Evolutionary conservation across 2,329 filamentous ascomycete genomes (phyloP).

Genomic region (Colletotrichum plurivorum): DNA sequence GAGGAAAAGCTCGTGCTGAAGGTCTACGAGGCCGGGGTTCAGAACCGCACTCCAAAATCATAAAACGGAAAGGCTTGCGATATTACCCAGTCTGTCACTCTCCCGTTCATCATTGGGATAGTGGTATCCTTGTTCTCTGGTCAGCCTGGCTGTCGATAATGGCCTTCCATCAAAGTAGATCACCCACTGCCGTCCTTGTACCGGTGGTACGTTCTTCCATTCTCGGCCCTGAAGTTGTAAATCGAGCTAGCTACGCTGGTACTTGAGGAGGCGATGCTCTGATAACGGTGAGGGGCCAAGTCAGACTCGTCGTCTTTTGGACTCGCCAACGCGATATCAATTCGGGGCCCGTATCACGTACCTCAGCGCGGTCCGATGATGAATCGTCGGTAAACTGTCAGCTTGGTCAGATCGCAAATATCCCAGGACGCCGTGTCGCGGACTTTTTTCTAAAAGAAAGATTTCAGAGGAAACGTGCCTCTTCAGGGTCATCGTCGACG

Average conservation of each 20-base stretch:
- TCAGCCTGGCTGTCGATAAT: background rate
- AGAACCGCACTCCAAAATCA: no score
- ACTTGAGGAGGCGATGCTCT: slow-evolving; percentile 6
- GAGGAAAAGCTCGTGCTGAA: slow-evolving; percentile 47
- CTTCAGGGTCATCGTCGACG: no score
- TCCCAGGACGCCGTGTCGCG: no score
- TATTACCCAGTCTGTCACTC: slow-evolving; percentile 20
- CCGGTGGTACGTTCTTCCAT: slow-evolving; percentile 7
- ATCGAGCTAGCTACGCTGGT: background rate
- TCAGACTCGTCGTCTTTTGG: background rate
- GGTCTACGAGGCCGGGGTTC: slow-evolving; percentile 34
- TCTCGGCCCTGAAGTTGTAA: background rate
- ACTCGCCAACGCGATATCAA: no score
- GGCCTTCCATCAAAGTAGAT: no score
- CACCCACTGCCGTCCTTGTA: slow-evolving; percentile 17
- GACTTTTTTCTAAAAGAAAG: no score
- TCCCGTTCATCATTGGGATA: slow-evolving; percentile 22
- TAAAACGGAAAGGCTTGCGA: no score
- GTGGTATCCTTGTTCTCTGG: background rate
- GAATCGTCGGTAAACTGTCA: slow-evolving; percentile 1
- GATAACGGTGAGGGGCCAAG: no score
- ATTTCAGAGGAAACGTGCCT: background rate
- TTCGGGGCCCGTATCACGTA: background rate
- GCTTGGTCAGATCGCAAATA: background rate
- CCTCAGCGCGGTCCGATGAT: background rate